Conservation (phyloP, 345 rosid genomes). For the Eucalyptus marginata region DNA sequence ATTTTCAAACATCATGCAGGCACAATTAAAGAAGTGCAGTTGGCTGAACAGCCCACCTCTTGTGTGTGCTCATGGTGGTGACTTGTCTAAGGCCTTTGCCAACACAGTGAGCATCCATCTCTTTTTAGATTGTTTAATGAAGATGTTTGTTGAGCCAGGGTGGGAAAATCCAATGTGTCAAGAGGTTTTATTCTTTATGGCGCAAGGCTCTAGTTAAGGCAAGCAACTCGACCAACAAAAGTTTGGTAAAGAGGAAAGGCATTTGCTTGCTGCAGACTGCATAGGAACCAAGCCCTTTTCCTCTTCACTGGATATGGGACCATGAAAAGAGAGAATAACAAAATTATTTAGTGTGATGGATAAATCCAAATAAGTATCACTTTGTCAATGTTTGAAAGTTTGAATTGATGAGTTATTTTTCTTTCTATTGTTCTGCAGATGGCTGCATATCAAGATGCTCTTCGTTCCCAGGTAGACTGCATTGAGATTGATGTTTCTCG, state of each 20-base stretch:
- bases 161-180: neutral
- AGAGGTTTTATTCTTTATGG: neutral
- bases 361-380: neutral
- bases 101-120: conserved; percentile 47
- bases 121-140: neutral
- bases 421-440: conserved; percentile 27
- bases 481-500: conserved; percentile 95
- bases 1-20: conserved; percentile 10
- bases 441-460: conserved; percentile 62
- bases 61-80: conserved; percentile 99
- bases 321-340: neutral
- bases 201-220: neutral
- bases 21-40: conserved; percentile 41
- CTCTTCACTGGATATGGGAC: neutral
- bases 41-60: conserved; percentile 87
- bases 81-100: conserved; percentile 66
- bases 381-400: neutral
- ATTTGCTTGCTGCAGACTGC: neutral
- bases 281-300: neutral
- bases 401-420: neutral
- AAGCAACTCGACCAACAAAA: neutral
- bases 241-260: neutral
- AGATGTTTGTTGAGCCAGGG: neutral
- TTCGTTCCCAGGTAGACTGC: conserved; percentile 75
- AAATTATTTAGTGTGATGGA: neutral